Evolutionary conservation across 2,329 filamentous ascomycete species (phyloP).

Genomic region (Trichoderma afroharzianum): DNA sequence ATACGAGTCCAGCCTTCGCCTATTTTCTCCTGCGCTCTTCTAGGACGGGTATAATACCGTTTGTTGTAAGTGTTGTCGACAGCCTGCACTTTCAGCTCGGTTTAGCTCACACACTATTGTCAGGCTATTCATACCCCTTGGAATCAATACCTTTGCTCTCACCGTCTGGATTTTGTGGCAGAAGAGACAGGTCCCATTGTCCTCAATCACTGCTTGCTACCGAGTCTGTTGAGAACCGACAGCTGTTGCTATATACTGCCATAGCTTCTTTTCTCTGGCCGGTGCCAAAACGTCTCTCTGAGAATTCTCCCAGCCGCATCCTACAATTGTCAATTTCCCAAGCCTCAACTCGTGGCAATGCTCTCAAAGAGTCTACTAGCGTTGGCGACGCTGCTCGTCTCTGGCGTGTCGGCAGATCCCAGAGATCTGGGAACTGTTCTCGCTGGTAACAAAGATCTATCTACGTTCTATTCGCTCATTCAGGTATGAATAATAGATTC

Average conservation of each 20-base stretch:
- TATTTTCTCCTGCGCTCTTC: background rate
- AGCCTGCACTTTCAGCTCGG: background rate
- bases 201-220: background rate
- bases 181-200: background rate
- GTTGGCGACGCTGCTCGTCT: slow-evolving; percentile 23
- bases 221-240: background rate
- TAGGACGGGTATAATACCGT: background rate
- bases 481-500: slow-evolving; percentile 31
- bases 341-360: slow-evolving; percentile 17
- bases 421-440: slow-evolving; percentile 40
- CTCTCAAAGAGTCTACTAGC: slow-evolving; percentile 21
- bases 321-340: background rate
- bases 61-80: background rate
- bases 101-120: background rate
- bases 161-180: background rate
- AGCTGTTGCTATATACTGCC: background rate
- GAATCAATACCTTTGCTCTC: background rate
- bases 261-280: background rate
- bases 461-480: slow-evolving; percentile 42
- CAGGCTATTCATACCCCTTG: background rate
- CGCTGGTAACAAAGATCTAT: slow-evolving; percentile 38
- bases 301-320: background rate
- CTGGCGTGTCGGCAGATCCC: slow-evolving; percentile 22
- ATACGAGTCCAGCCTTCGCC: background rate
- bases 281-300: background rate